Base-by-base conservation (phyloP, 306 rosid species). In the Lagenaria siceraria region DNA sequence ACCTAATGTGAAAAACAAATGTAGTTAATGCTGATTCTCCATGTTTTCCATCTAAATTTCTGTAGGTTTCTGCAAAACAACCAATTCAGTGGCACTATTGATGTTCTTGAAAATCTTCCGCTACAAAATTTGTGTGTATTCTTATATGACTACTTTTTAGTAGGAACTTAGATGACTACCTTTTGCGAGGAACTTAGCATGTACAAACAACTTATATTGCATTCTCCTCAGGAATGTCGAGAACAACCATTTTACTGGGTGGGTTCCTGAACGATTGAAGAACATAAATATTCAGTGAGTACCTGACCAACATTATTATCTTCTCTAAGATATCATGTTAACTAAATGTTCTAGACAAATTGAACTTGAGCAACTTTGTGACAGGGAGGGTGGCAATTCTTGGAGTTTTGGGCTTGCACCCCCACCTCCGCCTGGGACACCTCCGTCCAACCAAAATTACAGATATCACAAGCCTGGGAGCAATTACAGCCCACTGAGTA, bases 331-430 rank as follows among this genome's bases (percentile, higher is more conserved):
- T 72, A 72, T 71, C 48, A 13, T 51, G 60, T 29, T 9, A 18
- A 10, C 77, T 27, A 52, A 52, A 52, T 73, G 58, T 73, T 25
- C 1, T 2, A 51, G 18, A 10, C 18, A 19, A 29, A 6, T 73
- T 73, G 48, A 77, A 74, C 76, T 8, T 81, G 49, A 76, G 43
- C 77, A 64, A 70, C 80, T 76, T 77, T 72, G 71, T 78, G 70
- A 81, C 96, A 92, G 98, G 82, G 87, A 61, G 80, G 84, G 82
- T 40, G 97, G 96, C 52, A 96, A 96, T 83, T n/a, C 80, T 3
- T 96, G 97, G 97, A 96, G 70, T 79, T 87, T 95, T 18, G 99
- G 96, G 49, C 87, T 96, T 86, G 97, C 99, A 59, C 99, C 99
- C 56, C 99, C 97, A 64, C 96, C 98, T 64, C 98, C 99, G 53